These are phyloP conservation scores for Sphagnum tenellum DNA, from an alignment of 225 moss, liverwort and hornwort genomes.

Conservation along the genomic window DNA sequence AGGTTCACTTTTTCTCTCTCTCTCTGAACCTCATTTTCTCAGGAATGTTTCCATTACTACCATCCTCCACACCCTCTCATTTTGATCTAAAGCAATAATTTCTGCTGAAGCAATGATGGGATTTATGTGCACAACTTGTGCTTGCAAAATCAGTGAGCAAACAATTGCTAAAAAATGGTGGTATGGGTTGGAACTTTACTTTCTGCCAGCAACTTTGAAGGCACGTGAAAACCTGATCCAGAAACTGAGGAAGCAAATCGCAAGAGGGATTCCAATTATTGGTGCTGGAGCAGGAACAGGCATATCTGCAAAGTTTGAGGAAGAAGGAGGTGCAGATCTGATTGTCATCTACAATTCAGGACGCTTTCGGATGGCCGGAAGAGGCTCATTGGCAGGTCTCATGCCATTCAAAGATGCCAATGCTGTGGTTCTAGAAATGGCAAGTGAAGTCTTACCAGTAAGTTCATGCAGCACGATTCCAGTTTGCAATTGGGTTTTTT, in stretches of 20 bases:
- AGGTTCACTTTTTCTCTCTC: slow-evolving; percentile 37
- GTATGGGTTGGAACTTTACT: background rate
- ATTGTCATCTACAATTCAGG: slow-evolving; percentile 91
- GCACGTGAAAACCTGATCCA: slow-evolving; percentile 42
- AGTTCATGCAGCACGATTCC: background rate
- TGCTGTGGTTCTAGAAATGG: slow-evolving; percentile 93
- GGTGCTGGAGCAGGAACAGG: slow-evolving; percentile 99
- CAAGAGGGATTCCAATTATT: slow-evolving; percentile 83
- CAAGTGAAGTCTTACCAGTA: slow-evolving; percentile 88
- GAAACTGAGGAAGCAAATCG: slow-evolving; percentile 64
- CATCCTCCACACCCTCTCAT: too few relatives aligned
- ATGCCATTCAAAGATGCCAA: slow-evolving; percentile 99
- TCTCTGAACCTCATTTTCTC: slow-evolving; percentile 3
- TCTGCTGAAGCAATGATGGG: too few relatives aligned
- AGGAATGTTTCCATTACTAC: background rate
- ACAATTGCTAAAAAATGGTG: too few relatives aligned
- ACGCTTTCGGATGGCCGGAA: slow-evolving; percentile 92
- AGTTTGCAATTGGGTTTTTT: too few relatives aligned
- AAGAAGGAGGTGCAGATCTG: slow-evolving; percentile 83
- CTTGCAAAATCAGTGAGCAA: too few relatives aligned
- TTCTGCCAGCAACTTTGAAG: slow-evolving; percentile 49
- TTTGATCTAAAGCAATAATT: too few relatives aligned
- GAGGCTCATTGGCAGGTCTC: slow-evolving; percentile 87
- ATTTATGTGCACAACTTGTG: too few relatives aligned
- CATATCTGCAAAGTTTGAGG: slow-evolving; percentile 96